Base-by-base conservation (phyloP, 2,329 filamentous ascomycete species). In the Alternaria solani region DNA sequence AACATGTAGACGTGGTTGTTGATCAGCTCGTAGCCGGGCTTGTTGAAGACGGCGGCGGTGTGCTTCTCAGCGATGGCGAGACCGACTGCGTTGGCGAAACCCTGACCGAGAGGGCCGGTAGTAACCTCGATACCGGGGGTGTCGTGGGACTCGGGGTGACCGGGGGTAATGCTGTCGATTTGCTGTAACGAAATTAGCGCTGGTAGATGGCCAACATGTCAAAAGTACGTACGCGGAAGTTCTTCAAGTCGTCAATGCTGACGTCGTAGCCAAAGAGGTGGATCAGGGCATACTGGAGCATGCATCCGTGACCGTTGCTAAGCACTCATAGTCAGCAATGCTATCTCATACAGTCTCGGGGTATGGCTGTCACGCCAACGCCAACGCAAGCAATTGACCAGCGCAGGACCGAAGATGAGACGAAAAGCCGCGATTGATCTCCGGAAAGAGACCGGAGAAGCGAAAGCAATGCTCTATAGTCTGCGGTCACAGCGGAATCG, bases 271-370 rank as follows among this genome's bases (percentile, higher is more conserved):
- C 95, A 83, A 94, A 97, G 58, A 99, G 87, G 86, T 99, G 95
- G 76, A 99, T 91, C 72, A 99, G 88, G 76, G 94, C 91, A 89
- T 99, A 99, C 82, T 97, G 95, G 63, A 99, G 92, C 94, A 99
- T 97, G 88, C 95, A 99, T 75, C 91, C 95, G 85, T 99, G 95
- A 74, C 95, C 95, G 86, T 99, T 99, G 64, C 94, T 97, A 74
- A n/a, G 20, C 52, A 7, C n/a, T 43, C 48, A 30, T 28, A 26
- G 55, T 55, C 44, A 61, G 58, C 36, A 23, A 30, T 12, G 6
- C 20, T 4, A 9, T 48, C 16, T 49, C 8, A 1, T 36, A 44
- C 16, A 7, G n/a, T 39, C 20, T 23, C 20, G 14, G 7, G n/a
- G 44, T 38, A 6, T 28, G 30, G 39, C 42, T 38, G 20, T 20